Conservation (phyloP, 108 stramenopile species). For the Pseudonitzschia multiseries region DNA sequence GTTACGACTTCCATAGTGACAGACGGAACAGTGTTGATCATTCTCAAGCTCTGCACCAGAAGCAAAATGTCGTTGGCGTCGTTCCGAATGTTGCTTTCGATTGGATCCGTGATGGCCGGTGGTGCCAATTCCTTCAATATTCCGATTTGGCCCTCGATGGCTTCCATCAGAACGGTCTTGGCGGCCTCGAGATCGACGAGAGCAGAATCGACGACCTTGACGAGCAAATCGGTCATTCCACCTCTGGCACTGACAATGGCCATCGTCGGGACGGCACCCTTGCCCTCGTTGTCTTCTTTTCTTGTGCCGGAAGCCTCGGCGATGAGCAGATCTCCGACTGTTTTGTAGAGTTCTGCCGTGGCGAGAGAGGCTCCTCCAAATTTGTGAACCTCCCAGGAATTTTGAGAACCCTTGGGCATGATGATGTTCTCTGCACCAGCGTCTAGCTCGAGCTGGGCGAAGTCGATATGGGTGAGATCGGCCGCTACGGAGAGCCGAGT, state of each 20-base stretch:
- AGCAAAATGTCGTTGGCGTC: slow-evolving; percentile 66
- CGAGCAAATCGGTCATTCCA: slow-evolving; percentile 79
- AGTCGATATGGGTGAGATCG: neutral
- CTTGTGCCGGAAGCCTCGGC: slow-evolving; percentile 37
- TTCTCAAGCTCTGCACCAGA: slow-evolving; percentile 62
- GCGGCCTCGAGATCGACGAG: slow-evolving; percentile 55
- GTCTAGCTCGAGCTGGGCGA: neutral
- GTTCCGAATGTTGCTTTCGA: slow-evolving; percentile 50
- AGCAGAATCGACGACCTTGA: slow-evolving; percentile 64
- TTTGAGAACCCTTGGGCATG: slow-evolving; percentile 19
- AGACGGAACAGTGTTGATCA: slow-evolving; percentile 70
- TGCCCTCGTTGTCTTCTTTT: slow-evolving; percentile 11
- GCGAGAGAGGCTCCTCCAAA: slow-evolving; percentile 68
- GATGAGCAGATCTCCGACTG: slow-evolving; percentile 69
- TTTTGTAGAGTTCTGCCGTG: slow-evolving; percentile 56
- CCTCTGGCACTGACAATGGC: slow-evolving; percentile 84
- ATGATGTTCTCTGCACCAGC: slow-evolving; percentile 2
- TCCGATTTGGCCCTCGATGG: slow-evolving; percentile 42
- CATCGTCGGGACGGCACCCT: slow-evolving; percentile 69
- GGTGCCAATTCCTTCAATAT: slow-evolving; percentile 57
- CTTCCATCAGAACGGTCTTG: slow-evolving; percentile 34
- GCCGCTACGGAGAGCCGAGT: neutral
- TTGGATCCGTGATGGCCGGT: slow-evolving; percentile 39
- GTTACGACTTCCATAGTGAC: slow-evolving; percentile 82
- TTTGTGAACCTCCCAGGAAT: slow-evolving; percentile 68